Conservation (phyloP, 495 filamentous ascomycete species). For the Choiromyces venosus region DNA sequence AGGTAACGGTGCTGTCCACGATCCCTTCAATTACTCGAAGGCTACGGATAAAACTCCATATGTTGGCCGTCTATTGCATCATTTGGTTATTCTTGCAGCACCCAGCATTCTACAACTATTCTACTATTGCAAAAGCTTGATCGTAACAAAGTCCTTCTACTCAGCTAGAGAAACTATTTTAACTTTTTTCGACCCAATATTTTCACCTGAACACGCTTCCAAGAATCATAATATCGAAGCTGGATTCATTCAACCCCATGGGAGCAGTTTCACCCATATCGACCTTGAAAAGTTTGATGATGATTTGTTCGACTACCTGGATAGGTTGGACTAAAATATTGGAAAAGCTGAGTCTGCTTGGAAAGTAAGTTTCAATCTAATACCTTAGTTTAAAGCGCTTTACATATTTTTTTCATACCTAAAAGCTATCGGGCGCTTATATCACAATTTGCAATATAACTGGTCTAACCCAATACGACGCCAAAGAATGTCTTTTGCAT, state of each 20-base stretch:
- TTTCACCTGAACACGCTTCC: constrained; percentile 42
- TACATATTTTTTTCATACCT: background rate
- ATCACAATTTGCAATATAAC: no score
- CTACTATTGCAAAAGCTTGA: constrained; percentile 53
- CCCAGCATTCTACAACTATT: constrained; percentile 70
- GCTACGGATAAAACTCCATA: constrained; percentile 61
- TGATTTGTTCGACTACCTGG: constrained; percentile 47
- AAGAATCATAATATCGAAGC: constrained; percentile 34
- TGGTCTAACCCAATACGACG: constrained; percentile 60
- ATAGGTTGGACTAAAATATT: constrained; percentile 50
- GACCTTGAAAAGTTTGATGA: constrained; percentile 46
- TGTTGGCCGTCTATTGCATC: constrained; percentile 73
- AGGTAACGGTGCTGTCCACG: constrained; percentile 79
- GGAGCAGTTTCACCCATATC: no score
- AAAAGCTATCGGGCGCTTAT: constrained; percentile 51
- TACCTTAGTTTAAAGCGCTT: no score
- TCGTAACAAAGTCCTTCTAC: constrained; percentile 46
- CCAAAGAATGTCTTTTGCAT: constrained; percentile 46
- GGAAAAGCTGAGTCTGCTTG: constrained; percentile 48
- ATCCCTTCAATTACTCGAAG: constrained; percentile 81
- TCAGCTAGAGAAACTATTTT: constrained; percentile 57
- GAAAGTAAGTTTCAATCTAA: no score
- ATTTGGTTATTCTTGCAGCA: constrained; percentile 72
- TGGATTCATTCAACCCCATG: constrained; percentile 52
- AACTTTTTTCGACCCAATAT: constrained; percentile 57